Base-by-base conservation (phyloP, 805 yeast genomes). In the Wickerhamomyces bovis region DNA sequence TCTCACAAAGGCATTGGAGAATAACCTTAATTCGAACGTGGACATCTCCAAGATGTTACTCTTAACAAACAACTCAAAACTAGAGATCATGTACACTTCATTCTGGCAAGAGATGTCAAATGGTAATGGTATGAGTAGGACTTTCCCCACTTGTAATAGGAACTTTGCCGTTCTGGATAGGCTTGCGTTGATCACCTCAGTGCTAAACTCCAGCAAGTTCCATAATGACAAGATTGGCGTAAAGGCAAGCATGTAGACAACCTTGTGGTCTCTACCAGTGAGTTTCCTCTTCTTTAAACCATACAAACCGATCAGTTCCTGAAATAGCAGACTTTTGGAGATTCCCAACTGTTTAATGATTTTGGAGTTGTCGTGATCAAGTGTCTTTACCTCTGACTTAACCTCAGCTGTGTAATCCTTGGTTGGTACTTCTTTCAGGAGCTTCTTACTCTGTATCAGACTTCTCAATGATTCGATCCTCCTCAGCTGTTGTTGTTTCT, bases 281-380 rank as follows among this genome's bases (percentile, higher is more conserved):
- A 52, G 44, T 39, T 50, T 57, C 38, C 53, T 47, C 38, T 47
- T 53, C 28, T 49, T 54, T 28, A 60, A 13, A 1, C 49, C 39
- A 36, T 57, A 57, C 12, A 60, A 35, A 21, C 42, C 48, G 13
- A 58, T 52, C 16, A 58, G 43, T 39, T 60, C 64, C 39, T 60
- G 62, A 35, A 47, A 58, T 5, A 57, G 43, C 23, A 58, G 41
- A 0, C 58, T 48, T 28, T 52, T 49, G 2, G 60, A 57, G 33
- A 52, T 54, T 18, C 52, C 43, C 6, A 57, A 51, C 41, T 60
- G 63, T 36, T 54, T 57, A 1, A 44, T n/a, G 5, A 60, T 30
- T 18, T 52, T 49, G 16, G 23, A 23, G 19, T 51, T 48, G 16
- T 55, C 56, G 16, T 47, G 43, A 11, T 44, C 28, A 19, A 33